Conservation (phyloP, 1,284 basidiomycete genomes). For the Sporisorium sorghi region DNA sequence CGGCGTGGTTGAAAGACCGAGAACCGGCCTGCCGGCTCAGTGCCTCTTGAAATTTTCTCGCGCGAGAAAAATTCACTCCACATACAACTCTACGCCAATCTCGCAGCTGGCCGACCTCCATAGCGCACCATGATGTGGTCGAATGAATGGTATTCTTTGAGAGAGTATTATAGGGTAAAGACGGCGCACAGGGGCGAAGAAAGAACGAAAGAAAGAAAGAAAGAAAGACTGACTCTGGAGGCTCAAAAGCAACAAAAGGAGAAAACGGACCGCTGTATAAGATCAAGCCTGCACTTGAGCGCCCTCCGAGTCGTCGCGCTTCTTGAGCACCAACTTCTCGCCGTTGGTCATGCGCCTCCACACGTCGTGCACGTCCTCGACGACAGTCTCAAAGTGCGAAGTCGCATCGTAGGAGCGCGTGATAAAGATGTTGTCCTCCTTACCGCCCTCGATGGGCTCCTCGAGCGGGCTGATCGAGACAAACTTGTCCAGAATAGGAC, state of each 20-base stretch:
- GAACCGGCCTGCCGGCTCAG: conserved; percentile 2
- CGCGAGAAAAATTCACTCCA: conserved; percentile 16
- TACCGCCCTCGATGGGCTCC: conserved; percentile 85
- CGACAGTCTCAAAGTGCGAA: conserved; percentile 93
- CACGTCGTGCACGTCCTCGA: conserved; percentile 68
- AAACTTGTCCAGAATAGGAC: conserved; percentile 97
- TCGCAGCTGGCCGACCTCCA: not conserved
- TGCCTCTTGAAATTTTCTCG: conserved; percentile 18
- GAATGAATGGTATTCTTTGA: conserved; percentile 1
- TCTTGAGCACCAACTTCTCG: conserved; percentile 66
- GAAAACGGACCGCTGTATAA: not conserved
- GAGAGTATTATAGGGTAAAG: not conserved
- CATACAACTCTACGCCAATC: not conserved
- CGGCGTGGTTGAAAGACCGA: conserved; percentile 36
- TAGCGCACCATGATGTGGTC: not conserved
- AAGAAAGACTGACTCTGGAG: not conserved
- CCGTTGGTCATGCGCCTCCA: conserved; percentile 66
- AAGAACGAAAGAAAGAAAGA: not conserved
- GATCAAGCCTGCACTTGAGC: conserved; percentile 64
- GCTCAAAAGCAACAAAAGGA: not conserved
- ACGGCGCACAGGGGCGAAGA: not conserved
- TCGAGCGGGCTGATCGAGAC: conserved; percentile 88
- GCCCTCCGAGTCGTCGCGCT: conserved; percentile 63
- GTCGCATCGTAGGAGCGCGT: conserved; percentile 98
- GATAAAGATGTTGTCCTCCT: conserved; percentile 89